phyloP scores from a whole-genome alignment of 176 grass and related monocot genomes.

The Tillandsia leiboldiana region DNA sequence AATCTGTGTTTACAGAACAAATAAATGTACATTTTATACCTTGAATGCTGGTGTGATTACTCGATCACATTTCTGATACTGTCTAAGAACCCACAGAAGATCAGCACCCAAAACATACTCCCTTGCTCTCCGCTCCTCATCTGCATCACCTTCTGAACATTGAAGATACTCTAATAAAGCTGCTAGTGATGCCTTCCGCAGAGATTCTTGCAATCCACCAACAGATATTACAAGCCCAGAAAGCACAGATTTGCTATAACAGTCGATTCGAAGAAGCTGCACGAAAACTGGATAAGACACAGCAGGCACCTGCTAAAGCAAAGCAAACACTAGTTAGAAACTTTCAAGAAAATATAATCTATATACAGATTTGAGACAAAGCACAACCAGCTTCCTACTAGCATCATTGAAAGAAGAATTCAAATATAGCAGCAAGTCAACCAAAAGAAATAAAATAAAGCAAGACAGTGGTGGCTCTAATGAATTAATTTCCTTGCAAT shows the following conservation, averaged over 20 bases:
- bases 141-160: constrained; percentile 35
- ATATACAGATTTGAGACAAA: not conserved
- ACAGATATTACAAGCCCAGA: constrained; percentile 87
- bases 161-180: constrained; percentile 77
- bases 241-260: constrained; percentile 73
- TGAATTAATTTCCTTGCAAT: not conserved
- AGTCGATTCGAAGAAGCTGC: constrained; percentile 63
- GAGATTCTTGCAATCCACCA: constrained; percentile 90
- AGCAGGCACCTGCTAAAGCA: constrained; percentile 43
- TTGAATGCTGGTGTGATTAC: constrained; percentile 77
- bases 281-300: constrained; percentile 81
- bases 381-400: not conserved
- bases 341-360: not conserved
- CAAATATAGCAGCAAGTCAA: not conserved
- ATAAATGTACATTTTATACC: constrained; percentile 24
- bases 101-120: constrained; percentile 51
- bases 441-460: not conserved
- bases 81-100: constrained; percentile 71
- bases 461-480: not conserved
- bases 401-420: not conserved
- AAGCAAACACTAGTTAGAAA: not conserved
- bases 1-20: not conserved
- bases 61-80: constrained; percentile 66
- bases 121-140: constrained; percentile 41
- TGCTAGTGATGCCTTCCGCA: constrained; percentile 52